Base-by-base conservation (phyloP, 2,329 filamentous ascomycete genomes). In the Fusarium dlaminii region DNA sequence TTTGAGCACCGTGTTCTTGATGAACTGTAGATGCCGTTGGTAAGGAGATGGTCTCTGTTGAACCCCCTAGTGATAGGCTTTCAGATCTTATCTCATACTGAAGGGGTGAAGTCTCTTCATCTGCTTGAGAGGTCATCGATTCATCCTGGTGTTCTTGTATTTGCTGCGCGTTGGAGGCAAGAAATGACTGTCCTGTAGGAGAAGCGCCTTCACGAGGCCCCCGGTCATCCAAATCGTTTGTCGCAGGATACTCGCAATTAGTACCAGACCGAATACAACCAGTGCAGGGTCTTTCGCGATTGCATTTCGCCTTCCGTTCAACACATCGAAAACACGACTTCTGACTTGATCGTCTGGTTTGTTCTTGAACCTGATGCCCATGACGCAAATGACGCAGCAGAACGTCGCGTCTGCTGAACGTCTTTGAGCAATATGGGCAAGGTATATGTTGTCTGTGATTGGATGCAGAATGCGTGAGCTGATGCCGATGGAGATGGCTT, bases 311-410 rank as follows among this genome's bases (percentile, higher is more conserved):
- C 18, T 63, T 63, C 22, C 55, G 43, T 0, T 58, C 39, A 5
- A 63, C 60, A 4, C 60, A 63, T 63, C 60, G 60, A 46, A 39
- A 63, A 24, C 60, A 63, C 3, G 60, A 63, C 60, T 45, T 63
- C 2, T 63, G 60, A 18, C n/a, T 45, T 11, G 60, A 63, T 17
- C 52, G 40, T 2, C 42, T 46, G 0, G 24, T 14, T 14, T 37
- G 39, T 27, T 43, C 60, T 22, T 63, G 55, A 0, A 59, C 27
- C 5, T 45, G 60, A 22, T 63, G 60, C 1, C 51, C 39, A 22
- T 56, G 54, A 0, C 60, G 52, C 5, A 63, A 0, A 0, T 63
- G 60, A 3, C 60, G 60, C 10, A 63, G 17, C 4, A 63, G 30
- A 39, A 58, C 60, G 27, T 63, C 60, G 20, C 60, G 60, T 15